A percentile compares a stretch with the other conserved stretches of the same genome.
phyloP scores from a whole-genome alignment of 805 yeast species.

The Brettanomyces sp. region DNA sequence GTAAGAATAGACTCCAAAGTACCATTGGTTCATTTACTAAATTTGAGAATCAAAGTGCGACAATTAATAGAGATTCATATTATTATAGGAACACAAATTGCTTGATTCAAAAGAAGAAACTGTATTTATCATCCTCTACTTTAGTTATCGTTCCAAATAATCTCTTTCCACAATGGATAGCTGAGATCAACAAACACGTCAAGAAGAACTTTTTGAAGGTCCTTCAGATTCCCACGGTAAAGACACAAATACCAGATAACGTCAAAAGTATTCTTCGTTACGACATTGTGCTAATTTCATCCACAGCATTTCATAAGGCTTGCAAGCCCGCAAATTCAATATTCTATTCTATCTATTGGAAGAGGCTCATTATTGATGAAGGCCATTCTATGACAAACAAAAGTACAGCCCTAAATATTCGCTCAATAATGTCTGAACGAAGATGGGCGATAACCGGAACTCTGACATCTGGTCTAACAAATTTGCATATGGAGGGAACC shows the following conservation, averaged over 20 bases:
- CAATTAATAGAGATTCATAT: neutral
- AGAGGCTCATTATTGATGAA: conserved; percentile 64
- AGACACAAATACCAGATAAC: conserved; percentile 17
- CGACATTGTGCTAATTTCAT: conserved; percentile 46
- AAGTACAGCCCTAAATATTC: conserved; percentile 40
- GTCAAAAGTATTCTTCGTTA: conserved; percentile 28
- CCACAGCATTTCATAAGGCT: conserved; percentile 36
- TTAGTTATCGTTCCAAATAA: conserved; percentile 59
- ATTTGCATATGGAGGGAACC: conserved; percentile 36
- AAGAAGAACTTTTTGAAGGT: conserved; percentile 28
- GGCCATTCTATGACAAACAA: conserved; percentile 58
- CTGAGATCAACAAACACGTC: conserved; percentile 50
- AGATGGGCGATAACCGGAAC: conserved; percentile 74
- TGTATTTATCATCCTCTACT: conserved; percentile 43
- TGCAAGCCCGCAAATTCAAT: conserved; percentile 25
- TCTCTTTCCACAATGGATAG: conserved; percentile 54
- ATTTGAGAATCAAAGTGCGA: conserved; percentile 3
- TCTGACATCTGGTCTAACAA: conserved; percentile 63
- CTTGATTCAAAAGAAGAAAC: conserved; percentile 14
- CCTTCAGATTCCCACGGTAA: conserved; percentile 18
- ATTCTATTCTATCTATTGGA: conserved; percentile 47
- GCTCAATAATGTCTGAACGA: conserved; percentile 43
- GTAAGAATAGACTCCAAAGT: conserved; percentile 25
- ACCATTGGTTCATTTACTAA: conserved; percentile 38
- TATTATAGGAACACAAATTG: neutral